phyloP scores from a whole-genome alignment of 371 early-diverging fungal genomes.

The Actinomortierella wolfii region DNA sequence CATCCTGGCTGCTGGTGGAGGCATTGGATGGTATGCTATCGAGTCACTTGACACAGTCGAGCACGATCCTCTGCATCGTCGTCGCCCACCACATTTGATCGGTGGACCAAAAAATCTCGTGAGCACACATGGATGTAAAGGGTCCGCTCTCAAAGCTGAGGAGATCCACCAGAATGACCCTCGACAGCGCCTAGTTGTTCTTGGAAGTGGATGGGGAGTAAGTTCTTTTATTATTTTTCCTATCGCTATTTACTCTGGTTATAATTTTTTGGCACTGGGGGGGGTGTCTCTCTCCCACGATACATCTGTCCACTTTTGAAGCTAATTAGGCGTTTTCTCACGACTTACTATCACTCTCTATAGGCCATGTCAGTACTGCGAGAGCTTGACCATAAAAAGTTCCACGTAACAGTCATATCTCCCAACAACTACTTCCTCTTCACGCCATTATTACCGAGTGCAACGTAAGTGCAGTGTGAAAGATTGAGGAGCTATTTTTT shows the following conservation, averaged over 20 bases:
- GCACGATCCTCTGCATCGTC: conserved; percentile 24
- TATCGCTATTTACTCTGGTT: no score
- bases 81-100: conserved; percentile 13
- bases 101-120: conserved; percentile 48
- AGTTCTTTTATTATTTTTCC: background rate
- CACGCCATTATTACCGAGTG: conserved; percentile 82
- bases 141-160: conserved; percentile 36
- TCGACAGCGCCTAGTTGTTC: conserved; percentile 71
- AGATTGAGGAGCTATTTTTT: conserved; percentile 3
- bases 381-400: conserved; percentile 68
- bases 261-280: background rate
- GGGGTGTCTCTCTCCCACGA: background rate
- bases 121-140: conserved; percentile 42
- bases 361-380: conserved; percentile 62
- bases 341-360: background rate
- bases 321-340: no score
- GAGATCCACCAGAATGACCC: conserved; percentile 40
- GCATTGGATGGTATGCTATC: conserved; percentile 10
- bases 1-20: conserved; percentile 17
- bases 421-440: conserved; percentile 87
- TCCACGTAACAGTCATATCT: conserved; percentile 77
- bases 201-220: conserved; percentile 82
- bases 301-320: background rate
- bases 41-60: conserved; percentile 13
- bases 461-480: conserved; percentile 68